A percentile compares a stretch with the other conserved stretches of the same genome.
These are phyloP conservation scores for Microsporum ferrugineum DNA, from an alignment of 2,329 filamentous ascomycete genomes.

Conservation along the genomic window DNA sequence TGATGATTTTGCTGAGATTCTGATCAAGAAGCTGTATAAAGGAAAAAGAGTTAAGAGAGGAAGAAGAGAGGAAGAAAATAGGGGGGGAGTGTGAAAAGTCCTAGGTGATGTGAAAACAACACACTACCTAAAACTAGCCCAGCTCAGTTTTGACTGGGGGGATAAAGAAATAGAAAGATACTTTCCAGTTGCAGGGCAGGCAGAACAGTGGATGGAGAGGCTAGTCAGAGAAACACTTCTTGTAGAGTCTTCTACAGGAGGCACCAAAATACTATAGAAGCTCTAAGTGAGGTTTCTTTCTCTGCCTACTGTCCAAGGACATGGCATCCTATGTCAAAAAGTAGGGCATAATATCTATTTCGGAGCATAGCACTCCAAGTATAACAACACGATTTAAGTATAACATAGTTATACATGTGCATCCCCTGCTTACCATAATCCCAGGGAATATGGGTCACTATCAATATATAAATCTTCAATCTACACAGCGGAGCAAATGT, in stretches of 20 bases:
- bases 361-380: too few species aligned
- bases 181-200: neutral
- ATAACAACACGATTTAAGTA: too few species aligned
- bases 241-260: neutral
- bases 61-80: neutral
- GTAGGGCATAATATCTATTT: neutral
- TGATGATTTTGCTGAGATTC: neutral
- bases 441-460: too few species aligned
- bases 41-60: neutral
- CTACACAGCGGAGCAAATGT: too few species aligned
- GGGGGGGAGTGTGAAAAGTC: neutral
- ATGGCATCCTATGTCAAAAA: neutral
- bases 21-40: neutral
- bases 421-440: too few species aligned
- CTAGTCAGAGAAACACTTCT: neutral
- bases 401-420: too few species aligned
- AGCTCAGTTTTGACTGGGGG: neutral
- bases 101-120: neutral
- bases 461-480: too few species aligned
- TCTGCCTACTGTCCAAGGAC: neutral
- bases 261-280: neutral
- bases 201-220: neutral
- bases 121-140: neutral
- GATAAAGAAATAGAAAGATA: neutral
- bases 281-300: neutral